Percentiles rank a stretch among this genome's conserved stretches.
Conservation (phyloP, 495 filamentous ascomycete genomes). For the Aspergillus steynii region DNA sequence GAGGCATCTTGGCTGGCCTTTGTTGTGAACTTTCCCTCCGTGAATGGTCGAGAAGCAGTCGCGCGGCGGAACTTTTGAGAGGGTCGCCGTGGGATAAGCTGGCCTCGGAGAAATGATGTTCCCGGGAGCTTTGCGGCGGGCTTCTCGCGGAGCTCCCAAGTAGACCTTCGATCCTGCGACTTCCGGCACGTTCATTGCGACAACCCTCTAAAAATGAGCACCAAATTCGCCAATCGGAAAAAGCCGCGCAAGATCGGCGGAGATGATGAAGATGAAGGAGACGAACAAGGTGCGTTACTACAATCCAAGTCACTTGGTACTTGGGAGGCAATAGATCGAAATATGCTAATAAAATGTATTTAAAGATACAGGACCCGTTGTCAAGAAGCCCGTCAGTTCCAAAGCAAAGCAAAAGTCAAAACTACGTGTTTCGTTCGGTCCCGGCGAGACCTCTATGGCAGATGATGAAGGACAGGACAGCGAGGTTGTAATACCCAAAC, state of each 20-base stretch:
- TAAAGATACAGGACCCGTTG: slow-evolving; percentile 35
- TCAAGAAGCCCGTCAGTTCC: slow-evolving; percentile 39
- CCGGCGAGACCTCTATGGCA: slow-evolving; percentile 55
- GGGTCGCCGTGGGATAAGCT: slow-evolving; percentile 32
- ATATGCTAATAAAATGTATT: slow-evolving; percentile 13
- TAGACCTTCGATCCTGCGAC: background rate
- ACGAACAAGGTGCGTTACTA: slow-evolving; percentile 32
- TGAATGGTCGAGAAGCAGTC: slow-evolving; percentile 14
- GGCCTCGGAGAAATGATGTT: slow-evolving; percentile 36
- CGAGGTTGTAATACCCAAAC: slow-evolving; percentile 67
- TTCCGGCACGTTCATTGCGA: background rate
- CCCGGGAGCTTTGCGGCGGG: slow-evolving; percentile 23
- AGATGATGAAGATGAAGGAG: slow-evolving; percentile 61
- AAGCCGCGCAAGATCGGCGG: slow-evolving; percentile 74
- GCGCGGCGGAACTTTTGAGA: slow-evolving; percentile 29
- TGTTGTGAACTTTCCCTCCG: slow-evolving; percentile 13
- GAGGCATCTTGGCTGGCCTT: slow-evolving; percentile 73
- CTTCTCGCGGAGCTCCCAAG: background rate
- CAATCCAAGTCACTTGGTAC: background rate
- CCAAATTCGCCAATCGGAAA: slow-evolving; percentile 65
- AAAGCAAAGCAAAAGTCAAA: slow-evolving; percentile 68
- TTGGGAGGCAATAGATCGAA: background rate
- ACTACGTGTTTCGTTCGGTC: slow-evolving; percentile 73
- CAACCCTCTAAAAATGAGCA: slow-evolving; percentile 52
- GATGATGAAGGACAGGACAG: slow-evolving; percentile 56